Conservation (phyloP, 2,329 filamentous ascomycete species). For the Achaetomium macrosporum region DNA sequence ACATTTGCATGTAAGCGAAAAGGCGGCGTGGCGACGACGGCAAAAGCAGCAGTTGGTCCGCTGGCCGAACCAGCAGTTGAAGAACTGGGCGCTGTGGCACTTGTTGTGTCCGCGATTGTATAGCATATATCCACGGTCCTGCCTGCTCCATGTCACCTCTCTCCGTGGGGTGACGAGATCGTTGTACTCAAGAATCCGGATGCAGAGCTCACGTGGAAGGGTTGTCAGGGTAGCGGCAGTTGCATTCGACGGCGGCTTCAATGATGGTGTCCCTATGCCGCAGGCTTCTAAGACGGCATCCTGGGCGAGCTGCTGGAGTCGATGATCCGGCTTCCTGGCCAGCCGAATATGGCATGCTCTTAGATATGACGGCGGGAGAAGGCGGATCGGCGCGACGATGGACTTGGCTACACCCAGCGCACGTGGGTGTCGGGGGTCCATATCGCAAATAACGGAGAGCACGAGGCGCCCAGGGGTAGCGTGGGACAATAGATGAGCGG, state of each 20-base stretch:
- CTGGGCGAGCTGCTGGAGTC: constrained; percentile 13
- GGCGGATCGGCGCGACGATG: constrained; percentile 2
- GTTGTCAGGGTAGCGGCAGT: neutral
- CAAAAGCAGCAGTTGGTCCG: constrained; percentile 4
- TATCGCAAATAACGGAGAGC: constrained; percentile 14
- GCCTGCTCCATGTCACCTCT: constrained; percentile 3
- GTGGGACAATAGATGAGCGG: neutral
- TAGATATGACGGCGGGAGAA: constrained; percentile 9
- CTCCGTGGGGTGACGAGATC: constrained; percentile 3
- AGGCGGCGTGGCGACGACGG: neutral
- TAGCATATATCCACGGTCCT: constrained; percentile 1
- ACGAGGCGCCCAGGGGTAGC: constrained; percentile 1
- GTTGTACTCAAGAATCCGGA: constrained; percentile 3
- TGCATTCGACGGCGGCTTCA: neutral
- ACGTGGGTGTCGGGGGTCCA: neutral
- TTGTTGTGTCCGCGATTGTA: neutral
- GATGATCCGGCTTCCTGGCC: neutral
- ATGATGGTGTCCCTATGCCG: neutral
- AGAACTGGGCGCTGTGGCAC: neutral
- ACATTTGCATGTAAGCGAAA: constrained; percentile 1
- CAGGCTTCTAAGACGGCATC: constrained; percentile 7
- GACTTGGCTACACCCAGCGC: neutral
- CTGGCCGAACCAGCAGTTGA: neutral
- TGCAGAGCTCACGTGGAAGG: constrained; percentile 1
- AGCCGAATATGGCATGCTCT: constrained; percentile 14